Evolutionary conservation across 331 rosid species (phyloP), one percentile per base, ranked within the genome.

Genomic region (Arachis monticola): DNA sequence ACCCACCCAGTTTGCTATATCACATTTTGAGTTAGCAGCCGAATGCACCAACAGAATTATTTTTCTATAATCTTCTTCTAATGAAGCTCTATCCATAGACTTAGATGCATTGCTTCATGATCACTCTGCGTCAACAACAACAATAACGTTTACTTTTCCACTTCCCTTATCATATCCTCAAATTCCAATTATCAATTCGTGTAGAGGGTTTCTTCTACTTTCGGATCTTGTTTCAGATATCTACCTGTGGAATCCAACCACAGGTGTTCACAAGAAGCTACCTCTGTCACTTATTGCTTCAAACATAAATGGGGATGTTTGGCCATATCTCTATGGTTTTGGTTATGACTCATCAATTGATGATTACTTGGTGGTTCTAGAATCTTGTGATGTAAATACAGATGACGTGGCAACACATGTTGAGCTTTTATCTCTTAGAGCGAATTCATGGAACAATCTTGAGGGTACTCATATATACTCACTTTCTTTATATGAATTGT

Each of bases 351-450:
- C 75, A 1, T 60, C 67, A 13, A 35, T 42, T 0, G 58, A 83
- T 83, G 86, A 83, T 40, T 83, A 64, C 13, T 69, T 79, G 68
- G 60, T 83, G 45, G 57, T 78, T 48, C 13, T 13, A 1, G 77
- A 8, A 0, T 56, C 22, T 3, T 31, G 6, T 10, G 47, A 51
- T 0, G 2, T 8, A 10, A 0, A 0, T 0, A 9, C 2, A 6
- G 27, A 11, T 41, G 10, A 3, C 2, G 0, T 0, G 30, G 2
- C 2, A 8, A 30, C 71, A 3, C 75, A 60, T 0, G 56, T 65
- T 2, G 59, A 75, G 64, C 0, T 64, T 35, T 79, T 74, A 64
- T 83, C 86, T 0, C 1, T 70, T 13, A 75, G 58, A 45, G 60
- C 31, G 42, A 70, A 77, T 53, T 8, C 13, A 0, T 70, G 81